A percentile compares a stretch with the other conserved stretches of the same genome.
These are phyloP conservation scores for Eucalyptus melliodora DNA, from an alignment of 345 rosid species.

Conservation along the genomic window DNA sequence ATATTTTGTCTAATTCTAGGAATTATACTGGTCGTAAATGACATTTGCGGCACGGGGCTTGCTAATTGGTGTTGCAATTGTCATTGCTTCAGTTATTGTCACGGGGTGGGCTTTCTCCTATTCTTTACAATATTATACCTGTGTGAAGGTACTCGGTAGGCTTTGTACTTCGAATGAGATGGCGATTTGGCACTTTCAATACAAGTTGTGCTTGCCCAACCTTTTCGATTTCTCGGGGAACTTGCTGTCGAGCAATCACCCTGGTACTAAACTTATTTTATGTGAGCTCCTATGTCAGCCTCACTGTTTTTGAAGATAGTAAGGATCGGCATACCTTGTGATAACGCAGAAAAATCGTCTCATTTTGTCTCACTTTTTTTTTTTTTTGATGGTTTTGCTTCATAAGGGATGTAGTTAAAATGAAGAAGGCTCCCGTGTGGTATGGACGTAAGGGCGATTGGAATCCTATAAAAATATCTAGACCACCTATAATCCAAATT, in stretches of 20 bases:
- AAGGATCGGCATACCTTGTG: neutral
- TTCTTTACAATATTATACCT: slow-evolving; percentile 14
- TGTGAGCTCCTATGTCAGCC: neutral
- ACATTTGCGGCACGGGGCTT: slow-evolving; percentile 9
- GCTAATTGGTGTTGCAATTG: slow-evolving; percentile 1
- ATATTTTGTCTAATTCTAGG: slow-evolving; percentile 21
- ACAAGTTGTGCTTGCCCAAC: neutral
- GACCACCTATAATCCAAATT: neutral
- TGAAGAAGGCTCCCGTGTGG: too few relatives aligned
- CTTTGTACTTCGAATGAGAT: neutral
- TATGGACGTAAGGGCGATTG: too few relatives aligned
- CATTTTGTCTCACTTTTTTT: neutral
- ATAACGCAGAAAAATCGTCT: neutral
- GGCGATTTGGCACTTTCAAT: neutral
- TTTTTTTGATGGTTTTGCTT: neutral
- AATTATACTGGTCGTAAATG: neutral
- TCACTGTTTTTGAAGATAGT: neutral
- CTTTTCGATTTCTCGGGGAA: neutral
- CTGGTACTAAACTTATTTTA: neutral
- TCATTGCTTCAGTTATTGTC: slow-evolving; percentile 8
- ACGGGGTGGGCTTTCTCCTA: slow-evolving; percentile 15
- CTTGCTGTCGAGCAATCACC: neutral
- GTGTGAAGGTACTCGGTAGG: neutral
- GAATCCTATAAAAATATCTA: neutral
- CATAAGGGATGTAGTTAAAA: too few relatives aligned